These are phyloP conservation scores for Parasarocladium wereldwijsianum DNA, from an alignment of 2,329 filamentous ascomycete genomes.

Conservation along the genomic window DNA sequence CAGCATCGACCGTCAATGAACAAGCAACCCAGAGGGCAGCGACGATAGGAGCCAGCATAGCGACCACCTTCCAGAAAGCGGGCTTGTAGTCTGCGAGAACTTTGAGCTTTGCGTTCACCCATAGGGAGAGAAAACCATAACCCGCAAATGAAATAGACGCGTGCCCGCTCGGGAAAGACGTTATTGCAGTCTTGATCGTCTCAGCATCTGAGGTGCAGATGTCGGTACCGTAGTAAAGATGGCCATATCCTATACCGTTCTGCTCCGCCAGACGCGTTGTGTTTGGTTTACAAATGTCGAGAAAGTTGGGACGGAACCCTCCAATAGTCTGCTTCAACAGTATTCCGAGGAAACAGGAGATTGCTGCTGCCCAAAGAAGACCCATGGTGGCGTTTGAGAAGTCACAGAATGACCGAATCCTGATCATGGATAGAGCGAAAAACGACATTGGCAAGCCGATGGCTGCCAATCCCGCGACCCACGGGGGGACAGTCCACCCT, in stretches of 20 bases:
- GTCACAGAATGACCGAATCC: slow-evolving; percentile 42
- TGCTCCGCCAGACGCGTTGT: slow-evolving; percentile 26
- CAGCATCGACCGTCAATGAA: slow-evolving; percentile 47
- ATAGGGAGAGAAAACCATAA: slow-evolving; percentile 3
- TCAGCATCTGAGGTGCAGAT: slow-evolving; percentile 44
- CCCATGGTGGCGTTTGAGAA: slow-evolving; percentile 48
- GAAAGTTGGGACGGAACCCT: slow-evolving; percentile 48
- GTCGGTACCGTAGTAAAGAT: slow-evolving; percentile 48
- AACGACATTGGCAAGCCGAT: slow-evolving; percentile 40
- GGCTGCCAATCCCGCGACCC: slow-evolving; percentile 39
- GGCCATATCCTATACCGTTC: slow-evolving; percentile 33
- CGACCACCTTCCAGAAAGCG: slow-evolving; percentile 50
- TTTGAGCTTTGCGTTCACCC: slow-evolving; percentile 49
- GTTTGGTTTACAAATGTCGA: slow-evolving; percentile 47
- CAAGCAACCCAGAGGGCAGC: slow-evolving; percentile 45
- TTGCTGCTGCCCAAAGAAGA: slow-evolving; percentile 42
- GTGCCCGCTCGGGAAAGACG: slow-evolving; percentile 12
- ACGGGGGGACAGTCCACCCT: slow-evolving; percentile 46
- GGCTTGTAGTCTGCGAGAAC: slow-evolving; percentile 53
- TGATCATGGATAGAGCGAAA: slow-evolving; percentile 41
- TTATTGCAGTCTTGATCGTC: slow-evolving; percentile 44
- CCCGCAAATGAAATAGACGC: slow-evolving; percentile 1
- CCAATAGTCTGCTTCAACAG: slow-evolving; percentile 53
- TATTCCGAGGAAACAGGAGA: slow-evolving; percentile 49
- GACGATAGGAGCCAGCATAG: slow-evolving; percentile 43